Evolutionary conservation across 331 rosid species (phyloP), one percentile per base, ranked within the genome.

Genomic region (Cydonia oblonga): DNA sequence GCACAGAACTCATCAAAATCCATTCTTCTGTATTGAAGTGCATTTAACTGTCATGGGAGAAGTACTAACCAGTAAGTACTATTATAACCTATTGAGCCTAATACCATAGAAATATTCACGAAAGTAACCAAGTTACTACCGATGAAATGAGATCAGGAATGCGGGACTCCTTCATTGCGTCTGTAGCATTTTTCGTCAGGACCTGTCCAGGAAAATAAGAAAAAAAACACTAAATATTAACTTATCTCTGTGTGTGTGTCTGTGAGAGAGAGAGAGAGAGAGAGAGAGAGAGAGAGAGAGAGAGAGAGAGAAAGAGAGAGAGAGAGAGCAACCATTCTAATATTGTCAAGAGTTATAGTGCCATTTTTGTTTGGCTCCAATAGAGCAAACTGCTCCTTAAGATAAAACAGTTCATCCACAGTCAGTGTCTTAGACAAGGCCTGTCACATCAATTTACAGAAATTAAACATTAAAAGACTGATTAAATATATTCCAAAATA

Each of bases 1-100:
- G 97, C 96, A 76, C 96, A 91, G 77, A 95, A 95, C 83, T 95
- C 99, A 76, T 91, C 97, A 81, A 89, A 95, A 76, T 95, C 97
- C 99, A 95, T 91, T 81, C 99, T 89, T 88, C 97, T 88, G 79
- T 90, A 95, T 78, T 95, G 99, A 60, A 95, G 90, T 73, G 96
- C 70, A 83, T 84, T 90, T 69, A 95, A 81, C 99, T 95, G 96
- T 61, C 83, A 79, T 59, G 69, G 66, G 69, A 82, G 30, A 61
- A 69, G 44, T 73, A 79, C 49, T 67, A 16, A 64, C 61, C 42
- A 49, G 75, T 71, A 60, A 20, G 73, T 73, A 75, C 66, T 15
- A 23, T 28, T 19, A 67, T 13, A 76, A 54, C 79, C 58, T 3
- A 76, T 49, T 61, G 60, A 76, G 72, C 68, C 26, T 52, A 73